These are phyloP conservation scores for Neurospora sp. DNA, from an alignment of 495 filamentous ascomycete species.

Conservation along the genomic window DNA sequence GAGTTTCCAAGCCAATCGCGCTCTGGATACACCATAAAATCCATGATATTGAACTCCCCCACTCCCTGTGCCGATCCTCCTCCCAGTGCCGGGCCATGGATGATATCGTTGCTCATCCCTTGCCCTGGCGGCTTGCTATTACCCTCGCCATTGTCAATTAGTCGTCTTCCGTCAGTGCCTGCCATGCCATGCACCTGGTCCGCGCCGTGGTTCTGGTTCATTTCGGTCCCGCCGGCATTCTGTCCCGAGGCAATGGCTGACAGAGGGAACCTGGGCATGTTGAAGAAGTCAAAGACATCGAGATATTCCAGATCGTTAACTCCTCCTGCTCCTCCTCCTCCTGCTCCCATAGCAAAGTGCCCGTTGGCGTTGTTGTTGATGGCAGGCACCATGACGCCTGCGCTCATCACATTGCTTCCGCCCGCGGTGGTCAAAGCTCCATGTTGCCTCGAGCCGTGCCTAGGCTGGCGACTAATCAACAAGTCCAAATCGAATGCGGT, in stretches of 20 bases:
- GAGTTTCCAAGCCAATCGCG: constrained; percentile 44
- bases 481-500: constrained; percentile 81
- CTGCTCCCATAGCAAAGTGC: not conserved
- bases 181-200: constrained; percentile 1
- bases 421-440: constrained; percentile 10
- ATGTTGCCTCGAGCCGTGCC: constrained; percentile 32
- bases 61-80: constrained; percentile 9
- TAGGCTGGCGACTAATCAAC: constrained; percentile 72
- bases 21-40: constrained; percentile 55
- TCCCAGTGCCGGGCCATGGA: constrained; percentile 1
- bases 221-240: constrained; percentile 12
- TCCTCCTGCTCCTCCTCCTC: not conserved
- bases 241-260: constrained; percentile 20
- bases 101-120: not conserved
- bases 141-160: not conserved
- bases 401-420: constrained; percentile 12
- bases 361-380: not conserved
- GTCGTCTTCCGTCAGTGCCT: not conserved
- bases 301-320: constrained; percentile 76
- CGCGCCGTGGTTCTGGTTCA: constrained; percentile 8
- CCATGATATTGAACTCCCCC: constrained; percentile 53
- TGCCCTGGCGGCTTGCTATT: not conserved
- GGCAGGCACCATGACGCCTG: not conserved
- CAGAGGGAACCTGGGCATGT: constrained; percentile 61
- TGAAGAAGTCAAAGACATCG: constrained; percentile 93